A percentile compares a stretch with the other conserved stretches of the same genome.
phyloP scores from a whole-genome alignment of 495 filamentous ascomycete species.

The Penicillium cataractarum region DNA sequence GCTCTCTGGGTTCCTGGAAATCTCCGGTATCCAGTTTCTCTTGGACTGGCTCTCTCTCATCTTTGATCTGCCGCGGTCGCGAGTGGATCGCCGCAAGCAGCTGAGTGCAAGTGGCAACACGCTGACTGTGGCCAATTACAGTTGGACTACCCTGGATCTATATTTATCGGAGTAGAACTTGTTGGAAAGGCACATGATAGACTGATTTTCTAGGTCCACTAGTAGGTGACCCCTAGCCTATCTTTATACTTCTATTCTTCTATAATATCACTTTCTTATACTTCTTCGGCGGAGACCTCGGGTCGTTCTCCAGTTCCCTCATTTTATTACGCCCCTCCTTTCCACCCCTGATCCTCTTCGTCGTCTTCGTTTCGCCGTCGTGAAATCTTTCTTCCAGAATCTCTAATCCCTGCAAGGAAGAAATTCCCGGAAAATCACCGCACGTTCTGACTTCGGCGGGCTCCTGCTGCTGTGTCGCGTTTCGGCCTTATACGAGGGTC shows the following conservation, averaged over 20 bases:
- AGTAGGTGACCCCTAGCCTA: too few species aligned
- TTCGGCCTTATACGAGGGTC: conserved; percentile 27
- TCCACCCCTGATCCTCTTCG: not conserved
- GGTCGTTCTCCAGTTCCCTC: not conserved
- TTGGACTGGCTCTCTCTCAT: not conserved
- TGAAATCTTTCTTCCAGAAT: not conserved
- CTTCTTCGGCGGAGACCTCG: conserved; percentile 1
- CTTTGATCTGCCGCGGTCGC: not conserved
- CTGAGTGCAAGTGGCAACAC: conserved; percentile 23
- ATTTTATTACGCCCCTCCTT: not conserved
- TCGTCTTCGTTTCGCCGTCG: not conserved
- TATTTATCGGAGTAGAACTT: too few species aligned
- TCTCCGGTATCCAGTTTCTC: not conserved
- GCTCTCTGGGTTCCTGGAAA: conserved; percentile 10
- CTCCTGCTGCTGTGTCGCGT: not conserved
- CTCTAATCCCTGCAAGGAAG: not conserved
- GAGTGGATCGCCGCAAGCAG: conserved; percentile 22
- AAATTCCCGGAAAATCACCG: not conserved
- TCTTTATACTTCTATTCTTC: too few species aligned
- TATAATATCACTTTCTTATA: too few species aligned
- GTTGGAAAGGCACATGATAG: too few species aligned
- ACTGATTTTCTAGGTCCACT: too few species aligned
- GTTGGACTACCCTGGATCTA: too few species aligned
- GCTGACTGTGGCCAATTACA: conserved; percentile 18
- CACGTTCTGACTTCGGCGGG: not conserved